Conservation (phyloP, 78 protist genomes). For the Isochrysis galbana region DNA sequence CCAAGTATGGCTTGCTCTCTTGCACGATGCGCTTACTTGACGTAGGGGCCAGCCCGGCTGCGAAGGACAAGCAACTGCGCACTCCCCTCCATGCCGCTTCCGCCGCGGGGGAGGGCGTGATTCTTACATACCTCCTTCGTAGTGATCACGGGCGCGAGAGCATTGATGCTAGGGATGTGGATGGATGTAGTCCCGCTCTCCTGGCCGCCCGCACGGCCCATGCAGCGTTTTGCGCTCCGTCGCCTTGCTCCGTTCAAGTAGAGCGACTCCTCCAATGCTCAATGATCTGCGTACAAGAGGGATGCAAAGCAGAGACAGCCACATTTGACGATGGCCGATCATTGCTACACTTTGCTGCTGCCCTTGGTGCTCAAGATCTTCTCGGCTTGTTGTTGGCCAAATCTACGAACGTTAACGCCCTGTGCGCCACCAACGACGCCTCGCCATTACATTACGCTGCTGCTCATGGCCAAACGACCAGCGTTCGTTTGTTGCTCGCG, state of each 20-base stretch:
- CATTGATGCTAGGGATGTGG: background rate
- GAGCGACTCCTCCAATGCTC: background rate
- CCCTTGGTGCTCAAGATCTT: background rate
- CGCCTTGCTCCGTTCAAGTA: too few species aligned
- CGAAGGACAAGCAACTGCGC: background rate
- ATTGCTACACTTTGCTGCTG: background rate
- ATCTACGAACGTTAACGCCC: background rate
- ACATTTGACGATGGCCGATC: background rate
- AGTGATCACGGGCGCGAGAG: background rate
- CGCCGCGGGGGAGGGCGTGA: background rate
- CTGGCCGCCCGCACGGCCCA: background rate
- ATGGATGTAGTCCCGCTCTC: background rate
- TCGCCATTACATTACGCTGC: background rate
- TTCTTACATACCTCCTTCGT: background rate
- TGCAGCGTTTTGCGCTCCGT: too few species aligned
- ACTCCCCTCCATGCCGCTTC: background rate
- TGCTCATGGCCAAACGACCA: background rate
- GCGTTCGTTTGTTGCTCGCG: background rate
- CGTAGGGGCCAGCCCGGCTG: background rate
- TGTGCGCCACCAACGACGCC: background rate
- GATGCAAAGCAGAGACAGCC: background rate
- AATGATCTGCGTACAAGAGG: background rate
- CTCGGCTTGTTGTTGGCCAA: background rate
- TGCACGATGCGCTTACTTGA: background rate
- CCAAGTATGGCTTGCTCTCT: background rate